A percentile compares a stretch with the other conserved stretches of the same genome.
Conservation (phyloP, 1,284 basidiomycete species). For the Boletus semigastroideus region DNA sequence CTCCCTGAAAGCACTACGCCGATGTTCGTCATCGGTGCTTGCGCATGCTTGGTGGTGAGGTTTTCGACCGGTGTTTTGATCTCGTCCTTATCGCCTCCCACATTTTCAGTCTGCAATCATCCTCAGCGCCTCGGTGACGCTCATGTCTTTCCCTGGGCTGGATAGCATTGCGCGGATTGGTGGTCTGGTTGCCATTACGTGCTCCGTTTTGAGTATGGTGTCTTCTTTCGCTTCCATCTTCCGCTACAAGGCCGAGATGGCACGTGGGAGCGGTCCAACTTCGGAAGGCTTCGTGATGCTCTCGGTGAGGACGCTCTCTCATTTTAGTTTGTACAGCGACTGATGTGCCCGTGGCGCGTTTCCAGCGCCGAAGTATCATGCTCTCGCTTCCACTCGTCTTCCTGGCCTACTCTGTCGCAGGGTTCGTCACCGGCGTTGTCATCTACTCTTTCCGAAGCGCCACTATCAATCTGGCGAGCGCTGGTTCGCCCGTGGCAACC, state of each 20-base stretch:
- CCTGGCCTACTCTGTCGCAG: conserved; percentile 64
- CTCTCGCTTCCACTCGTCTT: conserved; percentile 74
- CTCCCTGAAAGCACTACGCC: conserved; percentile 48
- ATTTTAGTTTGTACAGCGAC: neutral
- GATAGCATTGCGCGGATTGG: conserved; percentile 60
- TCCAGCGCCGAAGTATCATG: conserved; percentile 58
- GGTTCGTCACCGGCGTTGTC: conserved; percentile 62
- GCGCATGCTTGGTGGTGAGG: conserved; percentile 67
- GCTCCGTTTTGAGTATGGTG: conserved; percentile 65
- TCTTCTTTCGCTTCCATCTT: conserved; percentile 66
- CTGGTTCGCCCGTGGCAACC: conserved; percentile 34
- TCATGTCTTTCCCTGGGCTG: conserved; percentile 71
- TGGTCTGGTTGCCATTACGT: conserved; percentile 63
- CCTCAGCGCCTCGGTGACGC: conserved; percentile 73
- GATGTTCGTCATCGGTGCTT: conserved; percentile 60
- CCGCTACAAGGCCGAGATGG: conserved; percentile 62
- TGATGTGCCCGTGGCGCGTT: neutral
- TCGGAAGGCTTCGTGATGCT: conserved; percentile 58
- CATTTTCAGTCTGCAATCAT: conserved; percentile 65
- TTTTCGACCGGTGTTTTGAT: conserved; percentile 1
- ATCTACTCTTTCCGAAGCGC: conserved; percentile 62
- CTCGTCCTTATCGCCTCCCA: conserved; percentile 7
- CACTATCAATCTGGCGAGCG: conserved; percentile 35
- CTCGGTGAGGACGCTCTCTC: conserved; percentile 43
- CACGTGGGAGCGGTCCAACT: conserved; percentile 40